These are phyloP conservation scores for Magnaporthales sp. DNA, from an alignment of 2,329 filamentous ascomycete species.

Conservation along the genomic window DNA sequence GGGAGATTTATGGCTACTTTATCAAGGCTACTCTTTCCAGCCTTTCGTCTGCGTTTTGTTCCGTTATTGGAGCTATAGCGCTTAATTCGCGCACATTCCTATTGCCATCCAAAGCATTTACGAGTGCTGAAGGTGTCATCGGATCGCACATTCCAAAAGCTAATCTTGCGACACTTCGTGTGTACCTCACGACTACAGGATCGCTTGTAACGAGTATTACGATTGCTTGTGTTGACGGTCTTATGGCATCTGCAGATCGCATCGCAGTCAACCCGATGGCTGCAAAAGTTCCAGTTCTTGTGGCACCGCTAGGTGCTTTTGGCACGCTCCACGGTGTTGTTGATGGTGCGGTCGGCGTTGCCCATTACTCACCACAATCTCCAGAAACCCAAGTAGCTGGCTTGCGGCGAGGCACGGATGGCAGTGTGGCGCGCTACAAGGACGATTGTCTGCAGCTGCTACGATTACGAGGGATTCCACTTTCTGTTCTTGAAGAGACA, in stretches of 20 bases:
- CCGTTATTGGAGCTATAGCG: conserved; percentile 37
- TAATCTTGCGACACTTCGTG: conserved; percentile 39
- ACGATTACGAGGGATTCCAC: conserved; percentile 38
- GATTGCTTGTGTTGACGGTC: conserved; percentile 36
- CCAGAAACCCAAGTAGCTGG: conserved; percentile 43
- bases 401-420: conserved; percentile 28
- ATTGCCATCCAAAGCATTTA: conserved; percentile 26
- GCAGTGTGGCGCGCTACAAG: conserved; percentile 37
- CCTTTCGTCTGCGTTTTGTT: conserved; percentile 41
- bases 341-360: conserved; percentile 19
- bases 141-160: conserved; percentile 15
- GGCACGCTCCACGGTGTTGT: conserved; percentile 30
- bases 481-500: conserved; percentile 31
- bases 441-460: conserved; percentile 41
- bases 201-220: conserved; percentile 40
- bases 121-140: conserved; percentile 17
- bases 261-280: conserved; percentile 28
- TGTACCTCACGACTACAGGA: conserved; percentile 48
- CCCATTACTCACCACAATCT: conserved; percentile 35
- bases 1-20: conserved; percentile 44
- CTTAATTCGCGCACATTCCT: conserved; percentile 45
- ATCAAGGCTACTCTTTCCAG: conserved; percentile 42
- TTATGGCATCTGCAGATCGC: conserved; percentile 36
- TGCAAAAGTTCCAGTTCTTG: conserved; percentile 36
- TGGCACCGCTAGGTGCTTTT: conserved; percentile 45